Evolutionary conservation across 345 rosid species (phyloP).

Genomic region (Corchorus capsularis): DNA sequence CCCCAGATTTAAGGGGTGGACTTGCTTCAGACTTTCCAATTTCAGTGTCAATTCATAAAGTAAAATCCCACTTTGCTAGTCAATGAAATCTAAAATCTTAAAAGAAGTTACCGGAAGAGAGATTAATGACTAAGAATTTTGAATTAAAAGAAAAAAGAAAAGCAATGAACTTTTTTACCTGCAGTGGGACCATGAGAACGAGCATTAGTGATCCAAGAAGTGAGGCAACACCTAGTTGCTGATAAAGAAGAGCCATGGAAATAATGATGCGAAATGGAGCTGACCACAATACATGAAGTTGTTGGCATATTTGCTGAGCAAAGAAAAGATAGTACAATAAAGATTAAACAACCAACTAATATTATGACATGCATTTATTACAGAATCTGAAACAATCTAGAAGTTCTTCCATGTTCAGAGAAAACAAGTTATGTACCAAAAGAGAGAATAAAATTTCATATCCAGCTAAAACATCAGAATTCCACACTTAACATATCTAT

Average conservation of each 20-base stretch:
- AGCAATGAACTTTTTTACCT: slow-evolving; percentile 42
- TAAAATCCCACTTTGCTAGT: too few relatives aligned
- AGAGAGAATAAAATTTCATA: not conserved
- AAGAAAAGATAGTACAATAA: slow-evolving; percentile 12
- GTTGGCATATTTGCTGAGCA: slow-evolving; percentile 79
- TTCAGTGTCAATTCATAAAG: too few relatives aligned
- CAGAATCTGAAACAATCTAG: not conserved
- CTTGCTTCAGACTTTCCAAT: too few relatives aligned
- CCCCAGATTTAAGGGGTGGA: too few relatives aligned
- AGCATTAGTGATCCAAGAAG: slow-evolving; percentile 80
- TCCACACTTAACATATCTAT: not conserved
- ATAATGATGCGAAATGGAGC: slow-evolving; percentile 89
- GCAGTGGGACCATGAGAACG: slow-evolving; percentile 79
- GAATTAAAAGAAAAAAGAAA: not conserved
- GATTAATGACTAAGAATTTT: not conserved
- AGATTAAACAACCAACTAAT: not conserved
- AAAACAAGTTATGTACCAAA: not conserved
- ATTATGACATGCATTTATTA: not conserved
- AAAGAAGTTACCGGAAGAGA: not conserved
- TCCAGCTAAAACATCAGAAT: not conserved
- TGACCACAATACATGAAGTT: slow-evolving; percentile 90
- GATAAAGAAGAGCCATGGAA: slow-evolving; percentile 86
- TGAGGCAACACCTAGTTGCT: slow-evolving; percentile 88
- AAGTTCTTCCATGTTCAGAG: not conserved
- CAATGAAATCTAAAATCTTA: too few relatives aligned